phyloP scores from a whole-genome alignment of 805 yeast species.

The Metschnikowia aberdeeniae region DNA sequence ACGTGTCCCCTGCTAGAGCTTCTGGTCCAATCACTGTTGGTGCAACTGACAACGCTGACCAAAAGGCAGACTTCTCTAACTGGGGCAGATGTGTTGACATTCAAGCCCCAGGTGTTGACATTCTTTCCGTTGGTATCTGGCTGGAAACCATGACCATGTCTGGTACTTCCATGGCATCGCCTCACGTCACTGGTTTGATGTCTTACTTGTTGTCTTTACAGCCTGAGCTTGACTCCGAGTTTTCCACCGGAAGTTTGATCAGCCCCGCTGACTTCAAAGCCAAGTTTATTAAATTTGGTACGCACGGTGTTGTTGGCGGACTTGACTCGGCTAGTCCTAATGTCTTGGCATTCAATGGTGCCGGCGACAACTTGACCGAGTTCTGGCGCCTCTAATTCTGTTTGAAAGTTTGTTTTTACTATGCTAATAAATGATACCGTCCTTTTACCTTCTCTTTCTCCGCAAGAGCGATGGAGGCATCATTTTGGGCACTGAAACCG shows the following conservation, averaged over 20 bases:
- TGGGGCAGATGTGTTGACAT: conserved; percentile 94
- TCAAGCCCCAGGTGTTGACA: conserved; percentile 93
- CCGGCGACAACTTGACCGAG: conserved; percentile 14
- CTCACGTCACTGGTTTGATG: conserved; percentile 63
- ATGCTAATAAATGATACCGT: background rate
- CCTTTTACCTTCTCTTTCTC: conserved; percentile 4
- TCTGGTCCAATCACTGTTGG: conserved; percentile 87
- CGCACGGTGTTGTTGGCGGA: conserved; percentile 44
- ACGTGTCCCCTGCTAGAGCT: conserved; percentile 87
- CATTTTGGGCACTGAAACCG: conserved; percentile 13
- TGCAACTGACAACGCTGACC: conserved; percentile 84
- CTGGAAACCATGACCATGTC: conserved; percentile 33
- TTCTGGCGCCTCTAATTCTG: conserved; percentile 13
- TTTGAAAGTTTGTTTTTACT: background rate
- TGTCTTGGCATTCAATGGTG: conserved; percentile 40
- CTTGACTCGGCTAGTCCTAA: conserved; percentile 59
- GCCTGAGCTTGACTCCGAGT: conserved; percentile 17
- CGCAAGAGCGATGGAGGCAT: conserved; percentile 16
- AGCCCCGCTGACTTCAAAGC: conserved; percentile 37
- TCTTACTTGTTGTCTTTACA: conserved; percentile 44
- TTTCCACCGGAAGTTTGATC: conserved; percentile 42
- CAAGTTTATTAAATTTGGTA: conserved; percentile 42
- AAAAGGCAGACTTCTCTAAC: conserved; percentile 93
- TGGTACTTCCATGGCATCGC: conserved; percentile 84
- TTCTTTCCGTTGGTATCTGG: conserved; percentile 47